Conservation (phyloP, 768 basidiomycete species). For the Boletus tomentosulus region DNA sequence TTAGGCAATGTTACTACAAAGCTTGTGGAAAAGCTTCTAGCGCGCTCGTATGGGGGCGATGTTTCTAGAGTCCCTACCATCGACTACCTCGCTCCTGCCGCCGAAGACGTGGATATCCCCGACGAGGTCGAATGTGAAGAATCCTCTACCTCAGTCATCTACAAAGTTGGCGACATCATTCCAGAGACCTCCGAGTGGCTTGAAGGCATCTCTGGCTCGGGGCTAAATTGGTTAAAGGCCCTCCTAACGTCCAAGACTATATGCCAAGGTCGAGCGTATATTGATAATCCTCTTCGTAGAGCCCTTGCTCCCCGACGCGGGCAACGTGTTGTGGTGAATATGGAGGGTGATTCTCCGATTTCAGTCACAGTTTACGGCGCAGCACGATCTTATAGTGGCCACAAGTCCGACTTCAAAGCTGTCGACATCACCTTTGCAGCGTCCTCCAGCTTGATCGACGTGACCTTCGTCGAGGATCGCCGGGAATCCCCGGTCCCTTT, state of each 20-base stretch:
- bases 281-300: slow-evolving; percentile 86
- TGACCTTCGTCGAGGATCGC: slow-evolving; percentile 84
- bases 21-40: slow-evolving; percentile 75
- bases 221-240: slow-evolving; percentile 83
- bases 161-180: slow-evolving; percentile 46
- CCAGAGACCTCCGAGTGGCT: slow-evolving; percentile 77
- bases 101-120: slow-evolving; percentile 34
- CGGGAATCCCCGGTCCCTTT: slow-evolving; percentile 74
- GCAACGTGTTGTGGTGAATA: slow-evolving; percentile 70
- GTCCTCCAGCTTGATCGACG: slow-evolving; percentile 52
- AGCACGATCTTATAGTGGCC: slow-evolving; percentile 74
- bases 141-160: slow-evolving; percentile 41
- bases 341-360: slow-evolving; percentile 42
- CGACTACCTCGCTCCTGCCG: slow-evolving; percentile 75
- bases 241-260: slow-evolving; percentile 77
- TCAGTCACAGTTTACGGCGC: slow-evolving; percentile 71
- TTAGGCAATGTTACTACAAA: slow-evolving; percentile 80
- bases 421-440: slow-evolving; percentile 64
- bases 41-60: slow-evolving; percentile 75
- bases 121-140: slow-evolving; percentile 43
- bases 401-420: slow-evolving; percentile 76
- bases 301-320: slow-evolving; percentile 76
- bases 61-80: slow-evolving; percentile 66
- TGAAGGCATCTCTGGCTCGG: slow-evolving; percentile 74
- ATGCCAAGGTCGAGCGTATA: slow-evolving; percentile 80